Evolutionary conservation across 2,329 filamentous ascomycete genomes (phyloP), one percentile per base, ranked within the genome.

Genomic region (Lasiodiplodia gonubiensis): DNA sequence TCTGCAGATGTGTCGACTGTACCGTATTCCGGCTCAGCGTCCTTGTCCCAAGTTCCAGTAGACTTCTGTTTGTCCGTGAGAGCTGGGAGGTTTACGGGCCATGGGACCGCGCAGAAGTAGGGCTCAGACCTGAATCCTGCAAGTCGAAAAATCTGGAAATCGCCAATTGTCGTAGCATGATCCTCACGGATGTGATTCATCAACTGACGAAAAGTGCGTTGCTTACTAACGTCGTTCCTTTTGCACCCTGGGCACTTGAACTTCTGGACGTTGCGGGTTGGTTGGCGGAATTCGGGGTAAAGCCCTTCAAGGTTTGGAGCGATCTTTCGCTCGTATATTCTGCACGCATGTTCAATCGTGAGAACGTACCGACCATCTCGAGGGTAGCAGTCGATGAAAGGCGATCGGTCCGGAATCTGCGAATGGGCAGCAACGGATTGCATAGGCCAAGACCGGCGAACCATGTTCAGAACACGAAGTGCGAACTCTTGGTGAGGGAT

Each of bases 51-150:
- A 16, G 68, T 46, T 21, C 70, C 71, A 30, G 69, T 72, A 3
- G 72, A 60, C 16, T 72, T 69, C 25, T 75, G 74, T 68, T 78
- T 74, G 4, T 52, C 57, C 6, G 76, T 73, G 8, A 76, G 70
- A 14, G 75, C 71, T 3, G 77, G 77, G 6, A 79, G 67, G 60
- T 74, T 76, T 37, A 68, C 66, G 16, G 76, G 72, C 76, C 77
- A 79, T 18, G 70, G 68, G 18, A 75, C 68, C 3, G 68, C 71
- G 64, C 71, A 73, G 48, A 66, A 61, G 60, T 67, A 59, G 39
- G 25, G 25, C 51, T 63, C 63, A 6, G 64, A 49, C 16, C 49
- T 48, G 6, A 52, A 55, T 51, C 66, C 66, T 42, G 61, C 68
- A 27, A 61, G 25, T 39, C 71, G 72, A 64, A 75, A 75, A 30